Conservation (phyloP, 345 rosid genomes). For the Eucalyptus polyanthemos region DNA sequence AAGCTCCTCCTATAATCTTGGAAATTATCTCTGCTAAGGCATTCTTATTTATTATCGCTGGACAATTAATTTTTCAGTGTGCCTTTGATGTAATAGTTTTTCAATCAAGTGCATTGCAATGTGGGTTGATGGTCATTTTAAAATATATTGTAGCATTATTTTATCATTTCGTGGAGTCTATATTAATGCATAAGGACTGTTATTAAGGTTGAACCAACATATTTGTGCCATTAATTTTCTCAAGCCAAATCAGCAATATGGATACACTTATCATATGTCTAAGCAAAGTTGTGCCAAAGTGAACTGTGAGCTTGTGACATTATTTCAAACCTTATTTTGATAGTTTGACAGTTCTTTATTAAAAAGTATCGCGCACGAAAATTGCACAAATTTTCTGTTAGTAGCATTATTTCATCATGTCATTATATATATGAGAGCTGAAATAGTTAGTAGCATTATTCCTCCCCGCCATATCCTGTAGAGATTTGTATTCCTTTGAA, state of each 20-base stretch:
- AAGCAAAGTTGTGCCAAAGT: background rate
- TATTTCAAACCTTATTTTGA: background rate
- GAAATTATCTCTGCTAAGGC: background rate
- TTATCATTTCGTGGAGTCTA: background rate
- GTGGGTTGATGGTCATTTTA: background rate
- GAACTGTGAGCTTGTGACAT: conserved; percentile 5
- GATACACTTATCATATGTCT: background rate
- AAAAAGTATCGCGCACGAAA: background rate
- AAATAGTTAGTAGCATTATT: background rate
- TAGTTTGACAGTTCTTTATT: background rate
- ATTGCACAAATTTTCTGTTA: background rate
- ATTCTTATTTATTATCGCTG: background rate
- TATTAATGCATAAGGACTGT: background rate
- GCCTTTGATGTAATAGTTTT: background rate
- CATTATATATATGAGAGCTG: background rate
- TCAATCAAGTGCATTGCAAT: background rate
- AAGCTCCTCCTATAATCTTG: conserved; percentile 2
- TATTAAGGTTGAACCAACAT: background rate
- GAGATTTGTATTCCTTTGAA: too few relatives aligned
- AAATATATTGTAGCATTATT: rapidly evolving
- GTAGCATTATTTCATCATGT: background rate
- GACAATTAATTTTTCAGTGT: background rate
- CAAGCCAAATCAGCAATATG: background rate
- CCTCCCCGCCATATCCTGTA: background rate
- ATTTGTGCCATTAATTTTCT: background rate